Evolutionary conservation across 2,329 filamentous ascomycete species (phyloP).

Genomic region (Fusarium citri): DNA sequence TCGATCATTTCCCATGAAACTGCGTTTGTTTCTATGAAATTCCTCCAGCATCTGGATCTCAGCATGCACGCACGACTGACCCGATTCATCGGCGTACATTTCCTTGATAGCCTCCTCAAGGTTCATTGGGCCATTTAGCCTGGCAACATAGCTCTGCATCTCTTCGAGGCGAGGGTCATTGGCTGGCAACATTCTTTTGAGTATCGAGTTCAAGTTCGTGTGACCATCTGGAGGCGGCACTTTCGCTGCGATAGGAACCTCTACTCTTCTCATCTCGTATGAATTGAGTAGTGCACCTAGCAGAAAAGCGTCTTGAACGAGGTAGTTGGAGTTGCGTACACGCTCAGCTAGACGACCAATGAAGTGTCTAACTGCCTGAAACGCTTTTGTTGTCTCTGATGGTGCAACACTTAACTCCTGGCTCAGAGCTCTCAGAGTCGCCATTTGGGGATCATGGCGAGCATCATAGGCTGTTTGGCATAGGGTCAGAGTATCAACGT

Average conservation of each 20-base stretch:
- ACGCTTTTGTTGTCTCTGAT: slow-evolving; percentile 14
- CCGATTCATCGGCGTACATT: slow-evolving; percentile 20
- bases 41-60: slow-evolving; percentile 55
- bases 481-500: neutral
- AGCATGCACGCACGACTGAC: slow-evolving; percentile 44
- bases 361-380: slow-evolving; percentile 53
- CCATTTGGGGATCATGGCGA: slow-evolving; percentile 36
- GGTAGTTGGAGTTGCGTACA: slow-evolving; percentile 52
- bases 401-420: slow-evolving; percentile 10
- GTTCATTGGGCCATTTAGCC: slow-evolving; percentile 1
- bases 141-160: slow-evolving; percentile 9
- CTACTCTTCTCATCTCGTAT: slow-evolving; percentile 45
- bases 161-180: slow-evolving; percentile 11
- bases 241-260: slow-evolving; percentile 6
- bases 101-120: slow-evolving; percentile 14
- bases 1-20: slow-evolving; percentile 54
- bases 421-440: slow-evolving; percentile 17
- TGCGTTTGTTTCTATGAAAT: slow-evolving; percentile 51
- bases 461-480: slow-evolving; percentile 30
- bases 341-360: slow-evolving; percentile 60
- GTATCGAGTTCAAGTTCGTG: slow-evolving; percentile 48
- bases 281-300: slow-evolving; percentile 50
- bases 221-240: slow-evolving; percentile 45
- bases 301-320: slow-evolving; percentile 51
- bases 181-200: slow-evolving; percentile 48